Evolutionary conservation across 257 asterid species (phyloP).

Genomic region (Scutellaria galericulata): DNA sequence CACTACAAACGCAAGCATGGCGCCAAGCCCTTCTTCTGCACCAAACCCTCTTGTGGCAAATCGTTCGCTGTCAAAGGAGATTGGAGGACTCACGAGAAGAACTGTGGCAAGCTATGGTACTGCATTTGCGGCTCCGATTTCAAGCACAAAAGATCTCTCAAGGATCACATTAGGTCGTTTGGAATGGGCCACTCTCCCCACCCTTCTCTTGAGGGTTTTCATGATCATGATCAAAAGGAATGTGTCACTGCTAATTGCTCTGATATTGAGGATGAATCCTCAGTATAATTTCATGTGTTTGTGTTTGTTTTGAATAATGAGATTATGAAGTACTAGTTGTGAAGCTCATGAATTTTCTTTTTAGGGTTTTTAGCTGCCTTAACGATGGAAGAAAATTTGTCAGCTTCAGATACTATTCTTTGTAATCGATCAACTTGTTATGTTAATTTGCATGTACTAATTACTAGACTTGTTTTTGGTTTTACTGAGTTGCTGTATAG

Average conservation of each 20-base stretch:
- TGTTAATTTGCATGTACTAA: neutral
- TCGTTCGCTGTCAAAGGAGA: constrained; percentile 89
- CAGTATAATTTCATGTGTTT: neutral
- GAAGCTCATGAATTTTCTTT: constrained; percentile 73
- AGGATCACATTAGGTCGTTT: constrained; percentile 82
- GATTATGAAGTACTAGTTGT: constrained; percentile 37
- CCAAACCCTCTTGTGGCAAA: constrained; percentile 68
- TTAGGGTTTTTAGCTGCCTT: constrained; percentile 11
- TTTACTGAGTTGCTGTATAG: too few species aligned
- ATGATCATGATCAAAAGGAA: constrained; percentile 49
- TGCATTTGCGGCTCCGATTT: constrained; percentile 89
- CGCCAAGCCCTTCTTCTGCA: constrained; percentile 69
- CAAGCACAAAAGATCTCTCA: constrained; percentile 89
- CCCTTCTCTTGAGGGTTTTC: constrained; percentile 60
- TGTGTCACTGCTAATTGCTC: constrained; percentile 46
- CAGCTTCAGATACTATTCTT: constrained; percentile 54
- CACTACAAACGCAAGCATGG: constrained; percentile 98
- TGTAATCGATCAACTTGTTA: constrained; percentile 20
- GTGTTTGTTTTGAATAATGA: constrained; percentile 37
- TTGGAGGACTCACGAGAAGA: constrained; percentile 94
- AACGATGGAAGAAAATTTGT: constrained; percentile 59
- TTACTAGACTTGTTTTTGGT: neutral
- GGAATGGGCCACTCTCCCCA: constrained; percentile 76
- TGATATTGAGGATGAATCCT: constrained; percentile 47
- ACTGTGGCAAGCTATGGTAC: constrained; percentile 91